Evolutionary conservation across 352 stramenopile genomes (phyloP).

Genomic region (Pythium sukuiense): DNA sequence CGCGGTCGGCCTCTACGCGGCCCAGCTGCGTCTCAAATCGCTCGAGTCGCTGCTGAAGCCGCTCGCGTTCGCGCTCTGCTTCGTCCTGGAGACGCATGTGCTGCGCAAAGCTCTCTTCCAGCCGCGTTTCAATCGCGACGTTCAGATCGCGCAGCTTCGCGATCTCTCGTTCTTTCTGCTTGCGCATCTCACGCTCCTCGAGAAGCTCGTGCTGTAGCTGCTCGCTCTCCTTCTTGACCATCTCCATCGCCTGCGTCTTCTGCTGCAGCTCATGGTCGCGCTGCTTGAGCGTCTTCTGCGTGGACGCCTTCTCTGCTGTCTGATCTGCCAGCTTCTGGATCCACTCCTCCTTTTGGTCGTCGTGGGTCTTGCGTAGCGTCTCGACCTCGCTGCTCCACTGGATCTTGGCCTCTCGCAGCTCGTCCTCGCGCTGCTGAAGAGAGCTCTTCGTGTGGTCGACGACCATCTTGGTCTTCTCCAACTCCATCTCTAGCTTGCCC

Average conservation of each 20-base stretch:
- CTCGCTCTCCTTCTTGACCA: slow-evolving; percentile 47
- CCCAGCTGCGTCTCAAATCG: slow-evolving; percentile 65
- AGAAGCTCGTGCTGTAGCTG: slow-evolving; percentile 41
- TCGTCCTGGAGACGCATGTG: slow-evolving; percentile 28
- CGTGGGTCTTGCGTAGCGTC: slow-evolving; percentile 33
- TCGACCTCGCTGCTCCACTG: slow-evolving; percentile 43
- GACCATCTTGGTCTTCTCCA: slow-evolving; percentile 54
- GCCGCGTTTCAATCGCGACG: slow-evolving; percentile 30
- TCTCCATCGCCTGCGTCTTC: slow-evolving; percentile 37
- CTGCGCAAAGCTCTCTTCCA: slow-evolving; percentile 28
- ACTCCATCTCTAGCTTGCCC: slow-evolving; percentile 39
- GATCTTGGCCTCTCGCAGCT: slow-evolving; percentile 36
- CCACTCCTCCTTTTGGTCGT: slow-evolving; percentile 56
- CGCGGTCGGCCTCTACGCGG: slow-evolving; percentile 37
- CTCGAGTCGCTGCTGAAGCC: slow-evolving; percentile 43
- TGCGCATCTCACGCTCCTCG: slow-evolving; percentile 29
- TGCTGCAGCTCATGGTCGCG: slow-evolving; percentile 39
- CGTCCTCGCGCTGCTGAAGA: slow-evolving; percentile 34
- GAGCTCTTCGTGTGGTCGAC: slow-evolving; percentile 48
- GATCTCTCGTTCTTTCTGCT: slow-evolving; percentile 30
- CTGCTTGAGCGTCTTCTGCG: slow-evolving; percentile 58
- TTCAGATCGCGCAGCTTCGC: slow-evolving; percentile 29
- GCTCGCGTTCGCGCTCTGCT: slow-evolving; percentile 34
- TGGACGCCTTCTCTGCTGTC: slow-evolving; percentile 48
- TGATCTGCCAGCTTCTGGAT: slow-evolving; percentile 67